phyloP scores from a whole-genome alignment of 352 stramenopile genomes.

The Globisporangium parvum region DNA sequence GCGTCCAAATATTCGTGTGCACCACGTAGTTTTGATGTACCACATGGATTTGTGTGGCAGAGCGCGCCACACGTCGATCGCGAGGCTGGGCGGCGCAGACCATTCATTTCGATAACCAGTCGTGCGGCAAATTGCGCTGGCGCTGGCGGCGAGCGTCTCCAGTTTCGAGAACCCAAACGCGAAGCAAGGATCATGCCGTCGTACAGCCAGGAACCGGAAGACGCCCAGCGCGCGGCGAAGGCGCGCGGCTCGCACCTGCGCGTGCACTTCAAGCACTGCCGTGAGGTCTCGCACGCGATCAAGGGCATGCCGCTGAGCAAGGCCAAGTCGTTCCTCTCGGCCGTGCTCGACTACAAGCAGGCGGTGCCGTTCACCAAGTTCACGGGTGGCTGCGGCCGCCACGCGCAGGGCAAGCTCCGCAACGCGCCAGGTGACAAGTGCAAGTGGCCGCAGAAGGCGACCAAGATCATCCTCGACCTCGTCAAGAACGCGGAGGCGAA shows the following conservation, averaged over 20 bases:
- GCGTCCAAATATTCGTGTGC: too few species aligned
- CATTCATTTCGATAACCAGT: conserved; percentile 26
- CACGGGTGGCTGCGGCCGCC: conserved; percentile 97
- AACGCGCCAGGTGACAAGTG: conserved; percentile 95
- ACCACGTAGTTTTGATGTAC: too few species aligned
- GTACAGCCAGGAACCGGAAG: conserved; percentile 90
- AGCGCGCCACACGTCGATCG: background rate
- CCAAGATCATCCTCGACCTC: conserved; percentile 97
- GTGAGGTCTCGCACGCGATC: conserved; percentile 97
- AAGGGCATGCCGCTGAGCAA: conserved; percentile 96
- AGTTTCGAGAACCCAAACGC: conserved; percentile 74
- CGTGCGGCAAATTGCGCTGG: background rate
- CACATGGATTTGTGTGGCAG: background rate
- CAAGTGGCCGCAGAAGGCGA: conserved; percentile 98
- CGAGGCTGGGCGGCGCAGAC: conserved; percentile 10
- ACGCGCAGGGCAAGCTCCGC: conserved; percentile 95
- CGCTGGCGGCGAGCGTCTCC: conserved; percentile 1
- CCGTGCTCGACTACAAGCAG: conserved; percentile 97
- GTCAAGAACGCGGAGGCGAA: conserved; percentile 99
- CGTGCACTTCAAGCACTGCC: conserved; percentile 99
- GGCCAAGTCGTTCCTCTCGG: conserved; percentile 94
- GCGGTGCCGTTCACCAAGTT: conserved; percentile 99
- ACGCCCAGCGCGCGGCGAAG: conserved; percentile 89
- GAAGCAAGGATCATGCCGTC: conserved; percentile 77
- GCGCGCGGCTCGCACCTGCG: conserved; percentile 95